Base-by-base conservation (phyloP, 352 stramenopile species). In the Pythium sukuiense region DNA sequence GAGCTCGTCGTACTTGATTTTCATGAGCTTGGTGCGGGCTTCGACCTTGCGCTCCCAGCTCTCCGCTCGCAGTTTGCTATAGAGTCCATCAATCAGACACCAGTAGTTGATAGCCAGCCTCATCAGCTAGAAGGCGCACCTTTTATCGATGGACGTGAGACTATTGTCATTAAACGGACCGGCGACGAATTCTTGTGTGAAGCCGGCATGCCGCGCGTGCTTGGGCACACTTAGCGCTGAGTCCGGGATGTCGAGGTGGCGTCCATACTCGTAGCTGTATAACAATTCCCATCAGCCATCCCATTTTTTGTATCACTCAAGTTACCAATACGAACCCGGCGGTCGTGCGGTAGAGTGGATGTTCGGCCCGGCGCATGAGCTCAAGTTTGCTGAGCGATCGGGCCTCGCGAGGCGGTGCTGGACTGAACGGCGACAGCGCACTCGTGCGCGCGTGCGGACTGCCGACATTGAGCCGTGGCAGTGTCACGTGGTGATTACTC, bases 281-380 rank as follows among this genome's bases (percentile, higher is more conserved):
- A 24, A 24, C 20, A 24, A 24, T 24, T 24, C 20, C 20, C 20
- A 24, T 24, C 20, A 24, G 20, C 20, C 20, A 24, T 24, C 20
- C 20, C 20, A 24, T 24, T 24, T 24, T 24, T 24, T 24, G 20
- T 0, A 24, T 24, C 20, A 24, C 20, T 24, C 20, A 18, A 35
- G 13, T 12, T 54, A 13, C 37, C 24, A 24, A n/a, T 29, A 46
- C 62, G 12, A 46, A 80, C 76, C 77, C 76, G 3, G 79, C 60
- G 12, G 81, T 90, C 5, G 81, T 90, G 48, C 74, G 76, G 54
- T 85, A 90, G 52, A 88, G 70, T 32, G 79, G 81, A 57, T 90
- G 79, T 6, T 64, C 63, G 3, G 53, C 37, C 2, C 52, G 43
- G 1, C 79, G 79, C 55, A 84, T 61, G 53, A 85, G 54, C 45